Evolutionary conservation across 176 grass and related monocot species (phyloP).

Genomic region (Miscanthus lutarioriparius): DNA sequence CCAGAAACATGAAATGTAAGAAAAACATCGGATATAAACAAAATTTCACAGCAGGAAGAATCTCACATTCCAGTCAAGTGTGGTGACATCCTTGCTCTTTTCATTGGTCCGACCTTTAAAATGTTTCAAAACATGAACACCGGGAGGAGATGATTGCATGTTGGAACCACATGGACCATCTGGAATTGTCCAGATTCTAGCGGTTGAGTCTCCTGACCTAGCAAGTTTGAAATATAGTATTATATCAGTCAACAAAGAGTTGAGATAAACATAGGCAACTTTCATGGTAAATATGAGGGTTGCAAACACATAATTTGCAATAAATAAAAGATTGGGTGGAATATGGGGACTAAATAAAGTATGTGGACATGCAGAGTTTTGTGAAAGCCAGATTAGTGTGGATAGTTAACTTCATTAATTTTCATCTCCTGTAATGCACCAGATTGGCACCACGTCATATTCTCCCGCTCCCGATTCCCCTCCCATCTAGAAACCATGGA

Average conservation of each 20-base stretch:
- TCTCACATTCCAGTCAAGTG: conserved; percentile 96
- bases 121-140: conserved; percentile 94
- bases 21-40: neutral
- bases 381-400: neutral
- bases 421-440: neutral
- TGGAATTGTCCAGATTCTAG: conserved; percentile 97
- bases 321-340: neutral
- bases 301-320: conserved; percentile 7
- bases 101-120: conserved; percentile 88
- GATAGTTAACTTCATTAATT: neutral
- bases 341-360: neutral
- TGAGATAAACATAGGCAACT: neutral
- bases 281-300: conserved; percentile 6
- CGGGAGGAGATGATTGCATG: conserved; percentile 53
- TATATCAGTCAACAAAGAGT: conserved; percentile 1
- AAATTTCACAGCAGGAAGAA: conserved; percentile 13
- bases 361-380: neutral
- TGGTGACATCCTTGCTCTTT: conserved; percentile 99
- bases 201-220: conserved; percentile 97
- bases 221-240: conserved; percentile 35
- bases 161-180: conserved; percentile 80
- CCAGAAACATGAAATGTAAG: neutral
- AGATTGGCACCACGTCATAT: neutral
- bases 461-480: neutral
- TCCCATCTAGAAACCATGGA: neutral